Percentiles rank a stretch among this genome's conserved stretches.
Evolutionary conservation across 202 grass and related monocot species (phyloP).

Genomic region (Bolboschoenoplectus hybrid): DNA sequence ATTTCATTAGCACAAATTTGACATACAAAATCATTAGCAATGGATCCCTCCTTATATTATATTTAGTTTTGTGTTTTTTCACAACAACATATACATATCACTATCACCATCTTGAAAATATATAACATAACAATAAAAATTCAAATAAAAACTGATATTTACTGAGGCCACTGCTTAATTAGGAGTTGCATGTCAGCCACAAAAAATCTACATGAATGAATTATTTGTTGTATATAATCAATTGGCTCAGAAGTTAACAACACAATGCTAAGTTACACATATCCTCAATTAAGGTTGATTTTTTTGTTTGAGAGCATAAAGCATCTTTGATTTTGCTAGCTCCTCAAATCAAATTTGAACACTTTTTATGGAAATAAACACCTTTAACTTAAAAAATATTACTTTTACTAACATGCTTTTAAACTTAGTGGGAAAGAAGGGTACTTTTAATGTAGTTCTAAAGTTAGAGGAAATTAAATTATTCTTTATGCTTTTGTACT

Average conservation of each 20-base stretch:
- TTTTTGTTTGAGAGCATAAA: constrained; percentile 17
- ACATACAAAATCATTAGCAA: too few relatives aligned
- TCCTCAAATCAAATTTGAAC: background rate
- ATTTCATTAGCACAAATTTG: too few relatives aligned
- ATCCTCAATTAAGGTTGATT: constrained; percentile 21
- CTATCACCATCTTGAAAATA: background rate
- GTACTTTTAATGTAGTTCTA: background rate
- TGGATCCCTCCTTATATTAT: too few relatives aligned
- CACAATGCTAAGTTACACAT: constrained; percentile 9
- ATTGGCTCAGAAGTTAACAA: background rate
- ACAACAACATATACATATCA: too few relatives aligned
- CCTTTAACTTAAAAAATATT: background rate
- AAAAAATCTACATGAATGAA: background rate
- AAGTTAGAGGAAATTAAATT: background rate
- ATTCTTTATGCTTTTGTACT: background rate
- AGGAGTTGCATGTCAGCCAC: background rate
- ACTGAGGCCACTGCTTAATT: background rate
- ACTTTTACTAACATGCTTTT: constrained; percentile 11
- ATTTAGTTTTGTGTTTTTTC: too few relatives aligned
- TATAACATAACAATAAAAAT: background rate
- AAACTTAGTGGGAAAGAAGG: background rate
- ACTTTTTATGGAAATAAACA: background rate
- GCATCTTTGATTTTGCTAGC: constrained; percentile 24
- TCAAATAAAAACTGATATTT: background rate
- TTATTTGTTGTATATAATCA: constrained; percentile 7